A percentile compares a stretch with the other conserved stretches of the same genome.
Evolutionary conservation across 2,329 filamentous ascomycete genomes (phyloP).

Genomic region (Juglanconis juglandina): DNA sequence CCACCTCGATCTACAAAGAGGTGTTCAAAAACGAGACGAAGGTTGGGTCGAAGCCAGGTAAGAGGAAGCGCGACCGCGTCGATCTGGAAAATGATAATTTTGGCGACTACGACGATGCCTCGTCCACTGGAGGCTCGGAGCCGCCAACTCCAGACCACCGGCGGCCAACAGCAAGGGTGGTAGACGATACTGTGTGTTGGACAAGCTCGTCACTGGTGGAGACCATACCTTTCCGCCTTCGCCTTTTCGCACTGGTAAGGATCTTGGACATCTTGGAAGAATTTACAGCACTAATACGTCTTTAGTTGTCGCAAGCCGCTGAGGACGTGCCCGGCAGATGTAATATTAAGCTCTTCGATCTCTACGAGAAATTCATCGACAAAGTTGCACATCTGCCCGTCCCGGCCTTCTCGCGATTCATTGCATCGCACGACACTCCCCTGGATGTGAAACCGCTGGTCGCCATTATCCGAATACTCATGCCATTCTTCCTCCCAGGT

Average conservation of each 20-base stretch:
- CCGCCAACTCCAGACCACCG: conserved; percentile 42
- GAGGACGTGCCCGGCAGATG: conserved; percentile 41
- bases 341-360: conserved; percentile 42
- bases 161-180: conserved; percentile 32
- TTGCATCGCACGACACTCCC: conserved; percentile 38
- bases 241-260: conserved; percentile 56
- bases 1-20: conserved; percentile 56
- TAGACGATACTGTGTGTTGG: conserved; percentile 9
- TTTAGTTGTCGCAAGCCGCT: conserved; percentile 41
- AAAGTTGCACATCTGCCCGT: conserved; percentile 57
- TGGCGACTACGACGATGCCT: conserved; percentile 55
- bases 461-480: conserved; percentile 41
- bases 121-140: conserved; percentile 45
- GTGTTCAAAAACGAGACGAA: conserved; percentile 66
- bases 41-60: conserved; percentile 38
- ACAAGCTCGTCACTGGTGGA: conserved; percentile 41
- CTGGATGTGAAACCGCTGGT: conserved; percentile 38
- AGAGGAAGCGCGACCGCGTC: conserved; percentile 46
- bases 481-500: conserved; percentile 44
- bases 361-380: conserved; percentile 58
- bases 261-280: background rate
- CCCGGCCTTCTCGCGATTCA: conserved; percentile 53
- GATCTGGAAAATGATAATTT: conserved; percentile 59
- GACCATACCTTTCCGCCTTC: conserved; percentile 59
- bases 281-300: conserved; percentile 19